These are phyloP conservation scores for Eutreptiella sp. DNA, from an alignment of 208 protist genomes.

Conservation along the genomic window DNA sequence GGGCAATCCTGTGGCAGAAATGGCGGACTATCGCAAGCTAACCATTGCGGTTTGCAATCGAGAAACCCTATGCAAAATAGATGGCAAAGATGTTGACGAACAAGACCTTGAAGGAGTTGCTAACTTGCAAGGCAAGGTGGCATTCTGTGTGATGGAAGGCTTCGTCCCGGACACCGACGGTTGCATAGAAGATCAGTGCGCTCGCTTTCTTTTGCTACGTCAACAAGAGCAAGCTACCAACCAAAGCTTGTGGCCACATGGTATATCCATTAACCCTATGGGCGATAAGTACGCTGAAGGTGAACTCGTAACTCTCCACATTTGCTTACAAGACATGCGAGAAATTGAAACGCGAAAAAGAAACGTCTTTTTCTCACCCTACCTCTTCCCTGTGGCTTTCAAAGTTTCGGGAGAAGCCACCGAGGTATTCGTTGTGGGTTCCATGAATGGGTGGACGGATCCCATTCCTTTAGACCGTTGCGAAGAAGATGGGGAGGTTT, in stretches of 20 bases:
- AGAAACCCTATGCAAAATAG: constrained; percentile 64
- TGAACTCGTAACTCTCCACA: constrained; percentile 55
- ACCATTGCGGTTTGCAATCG: constrained; percentile 75
- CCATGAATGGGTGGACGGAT: constrained; percentile 81
- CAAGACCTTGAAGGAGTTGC: constrained; percentile 71
- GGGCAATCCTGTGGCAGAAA: constrained; percentile 74
- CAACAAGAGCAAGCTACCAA: constrained; percentile 59
- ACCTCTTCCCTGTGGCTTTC: constrained; percentile 76
- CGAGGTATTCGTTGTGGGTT: constrained; percentile 80
- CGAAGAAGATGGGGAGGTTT: constrained; percentile 64
- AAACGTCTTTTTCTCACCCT: constrained; percentile 70
- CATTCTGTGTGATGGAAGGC: constrained; percentile 72
- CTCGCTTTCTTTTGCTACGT: constrained; percentile 69
- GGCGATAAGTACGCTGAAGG: constrained; percentile 66
- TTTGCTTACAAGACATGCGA: constrained; percentile 81
- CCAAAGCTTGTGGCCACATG: constrained; percentile 64
- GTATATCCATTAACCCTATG: constrained; percentile 51
- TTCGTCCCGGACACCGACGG: constrained; percentile 58
- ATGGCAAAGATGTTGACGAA: constrained; percentile 68
- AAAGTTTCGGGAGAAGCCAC: constrained; percentile 73
- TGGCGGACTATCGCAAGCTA: constrained; percentile 74
- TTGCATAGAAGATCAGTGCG: constrained; percentile 62
- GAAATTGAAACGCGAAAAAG: constrained; percentile 60
- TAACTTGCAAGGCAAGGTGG: constrained; percentile 77
- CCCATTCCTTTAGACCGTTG: constrained; percentile 75